These are phyloP conservation scores for Acephala macrosclerotiorum DNA, from an alignment of 2,329 filamentous ascomycete species.

Conservation along the genomic window DNA sequence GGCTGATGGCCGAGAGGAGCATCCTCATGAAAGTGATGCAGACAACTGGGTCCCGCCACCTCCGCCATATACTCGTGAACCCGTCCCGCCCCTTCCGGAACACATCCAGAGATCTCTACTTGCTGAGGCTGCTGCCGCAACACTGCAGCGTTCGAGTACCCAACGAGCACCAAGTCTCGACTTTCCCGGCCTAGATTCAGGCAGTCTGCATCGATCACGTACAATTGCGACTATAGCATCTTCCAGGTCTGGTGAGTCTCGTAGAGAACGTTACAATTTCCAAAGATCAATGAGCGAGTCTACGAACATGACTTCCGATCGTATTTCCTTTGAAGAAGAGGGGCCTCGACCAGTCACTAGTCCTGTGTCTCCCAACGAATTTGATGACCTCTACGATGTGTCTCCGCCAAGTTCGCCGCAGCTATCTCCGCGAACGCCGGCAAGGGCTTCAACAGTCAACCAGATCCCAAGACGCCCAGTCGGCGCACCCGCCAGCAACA, in stretches of 20 bases:
- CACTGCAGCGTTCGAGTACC: constrained; percentile 39
- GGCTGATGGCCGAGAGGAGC: constrained; percentile 73
- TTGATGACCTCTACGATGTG: constrained; percentile 45
- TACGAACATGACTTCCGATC: constrained; percentile 38
- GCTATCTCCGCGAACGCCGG: constrained; percentile 24
- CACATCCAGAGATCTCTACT: constrained; percentile 45
- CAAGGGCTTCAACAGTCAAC: constrained; percentile 16
- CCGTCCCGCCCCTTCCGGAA: constrained; percentile 46
- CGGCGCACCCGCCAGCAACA: constrained; percentile 25
- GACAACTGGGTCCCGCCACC: constrained; percentile 90
- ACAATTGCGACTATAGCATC: constrained; percentile 35
- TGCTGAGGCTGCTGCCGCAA: constrained; percentile 39
- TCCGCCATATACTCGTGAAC: constrained; percentile 76
- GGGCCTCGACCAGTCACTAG: constrained; percentile 45
- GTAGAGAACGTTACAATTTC: constrained; percentile 40
- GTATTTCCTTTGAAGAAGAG: constrained; percentile 38
- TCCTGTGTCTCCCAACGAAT: constrained; percentile 32
- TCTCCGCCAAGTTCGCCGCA: constrained; percentile 44
- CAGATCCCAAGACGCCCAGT: constrained; percentile 38
- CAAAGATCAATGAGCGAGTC: constrained; percentile 49
- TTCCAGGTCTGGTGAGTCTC: constrained; percentile 34
- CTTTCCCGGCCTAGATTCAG: constrained; percentile 36
- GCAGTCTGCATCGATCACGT: constrained; percentile 37
- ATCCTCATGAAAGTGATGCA: constrained; percentile 86
- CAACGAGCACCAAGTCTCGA: constrained; percentile 36